phyloP scores from a whole-genome alignment of 2,329 filamentous ascomycete species.

The Aspergillus phoenicis region DNA sequence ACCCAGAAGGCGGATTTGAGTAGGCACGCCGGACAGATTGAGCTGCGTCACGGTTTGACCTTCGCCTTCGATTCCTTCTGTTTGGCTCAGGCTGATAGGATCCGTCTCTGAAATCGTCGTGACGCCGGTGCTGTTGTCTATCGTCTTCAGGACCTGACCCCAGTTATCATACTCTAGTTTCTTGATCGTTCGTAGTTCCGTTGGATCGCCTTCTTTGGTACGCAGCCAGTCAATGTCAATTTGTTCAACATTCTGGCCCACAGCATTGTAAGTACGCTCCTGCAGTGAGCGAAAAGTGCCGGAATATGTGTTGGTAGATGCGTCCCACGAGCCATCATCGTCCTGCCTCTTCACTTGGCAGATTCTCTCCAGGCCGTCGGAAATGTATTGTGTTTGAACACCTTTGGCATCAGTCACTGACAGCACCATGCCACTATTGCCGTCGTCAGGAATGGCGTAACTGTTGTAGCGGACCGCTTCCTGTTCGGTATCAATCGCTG shows the following conservation, averaged over 20 bases:
- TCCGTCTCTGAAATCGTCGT: neutral
- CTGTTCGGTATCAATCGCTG: neutral
- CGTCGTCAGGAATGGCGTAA: neutral
- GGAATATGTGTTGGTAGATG: no score
- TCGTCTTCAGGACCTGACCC: no score
- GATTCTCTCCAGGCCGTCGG: neutral
- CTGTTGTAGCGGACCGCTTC: neutral
- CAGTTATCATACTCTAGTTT: no score
- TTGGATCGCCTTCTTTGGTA: no score
- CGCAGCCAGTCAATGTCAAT: neutral
- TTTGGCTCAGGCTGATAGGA: neutral
- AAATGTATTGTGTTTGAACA: neutral
- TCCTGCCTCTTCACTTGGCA: neutral
- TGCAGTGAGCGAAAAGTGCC: neutral
- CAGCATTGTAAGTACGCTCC: neutral
- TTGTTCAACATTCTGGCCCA: neutral
- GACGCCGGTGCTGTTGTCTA: neutral
- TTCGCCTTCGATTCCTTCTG: neutral
- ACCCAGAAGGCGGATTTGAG: no score
- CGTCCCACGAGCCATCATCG: neutral
- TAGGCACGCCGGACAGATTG: neutral
- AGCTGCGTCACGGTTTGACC: neutral
- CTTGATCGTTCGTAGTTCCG: no score
- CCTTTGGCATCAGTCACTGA: neutral
- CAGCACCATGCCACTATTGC: neutral